Base-by-base conservation (phyloP, 257 asterid species). In the Fraxinus excelsior region DNA sequence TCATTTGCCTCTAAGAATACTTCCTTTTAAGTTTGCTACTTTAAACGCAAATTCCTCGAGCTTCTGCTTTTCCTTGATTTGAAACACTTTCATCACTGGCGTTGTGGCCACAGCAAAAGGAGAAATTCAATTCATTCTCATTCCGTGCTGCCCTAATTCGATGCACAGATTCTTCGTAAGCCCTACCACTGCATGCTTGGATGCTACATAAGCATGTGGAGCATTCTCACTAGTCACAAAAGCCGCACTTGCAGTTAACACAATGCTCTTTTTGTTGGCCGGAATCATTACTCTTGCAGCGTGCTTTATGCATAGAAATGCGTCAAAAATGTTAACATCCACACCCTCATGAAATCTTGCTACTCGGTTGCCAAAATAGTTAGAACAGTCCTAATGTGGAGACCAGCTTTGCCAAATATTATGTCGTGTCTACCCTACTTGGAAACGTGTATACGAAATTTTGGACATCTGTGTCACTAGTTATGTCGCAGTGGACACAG, bases 401-500 rank as follows among this genome's bases (percentile, higher is more conserved):
- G 37, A 5, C 86, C 90, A 7, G 90, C 91, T 21, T 87, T 85
- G 73, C 74, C 67, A 37, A 81, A 83, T 84, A 83, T 83, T 70
- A 85, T 80, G 79, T 87, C 89, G 5, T 85, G 85, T 44, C 75
- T 73, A 16, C 91, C 88, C 40, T 81, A 44, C 4, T 74, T 78
- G 53, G 87, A 79, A 4, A 86, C 84, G 67, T 14, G 53, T 85
- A 78, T 18, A 87, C 84, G 34, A 74, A 82, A 49, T 65, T 38
- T 7, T 37, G 42, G 0, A 89, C 81, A 19, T 86, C 80, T 1
- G 32, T 0, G 37, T 88, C 91, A 1, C n/a, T 31, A 4, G 85
- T 81, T 0, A 86, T 85, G 64, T 88, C 90, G 51, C 87, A 85
- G 53, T 85, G 89, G 31, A 85, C 77, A 51, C 66, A 87, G 38